Evolutionary conservation across 805 yeast genomes (phyloP), one percentile per base, ranked within the genome.

Genomic region (Candida maltosa): DNA sequence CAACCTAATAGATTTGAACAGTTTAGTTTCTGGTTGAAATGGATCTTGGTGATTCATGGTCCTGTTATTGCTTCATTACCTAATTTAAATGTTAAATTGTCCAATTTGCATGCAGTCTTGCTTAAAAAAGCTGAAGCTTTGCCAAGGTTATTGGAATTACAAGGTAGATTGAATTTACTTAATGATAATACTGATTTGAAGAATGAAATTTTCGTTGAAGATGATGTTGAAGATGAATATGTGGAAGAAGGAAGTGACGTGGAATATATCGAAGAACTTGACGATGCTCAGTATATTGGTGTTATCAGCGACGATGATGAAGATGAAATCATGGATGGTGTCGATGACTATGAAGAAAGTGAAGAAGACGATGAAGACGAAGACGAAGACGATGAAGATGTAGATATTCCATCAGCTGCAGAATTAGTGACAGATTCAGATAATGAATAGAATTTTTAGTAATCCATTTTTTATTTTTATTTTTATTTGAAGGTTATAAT

Each of bases 231-330:
- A n/a, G 54, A 46, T n/a, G 57, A 56, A 6, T 57, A 52, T 6
- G 52, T 46, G 2, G 56, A 48, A 3, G 62, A 54, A 5, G 76
- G 72, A 39, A 58, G 67, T 34, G 80, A 72, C 34, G 83, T 82
- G n/a, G 89, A 83, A 46, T 82, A 81, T 48, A 64, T 77, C 16
- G 91, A 83, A 57, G 89, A 81, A 47, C 53, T 82, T 17, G 82
- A 76, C 49, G 79, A 73, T 43, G 75, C 74, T 4, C 40, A 41
- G 18, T 49, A 32, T 17, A 44, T 41, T 26, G 51, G 45, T 11
- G 45, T 47, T 10, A 38, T 44, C n/a, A 45, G 41, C 5, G 42
- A 38, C 16, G n/a, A n/a, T n/a, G 56, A 49, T 24, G 57, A 49
- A 1, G 58, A 49, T 10, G 54, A 45, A 8, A 55, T 49, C 6